phyloP scores from a whole-genome alignment of 164 flowering plant species.

The Vitis labrusca region DNA sequence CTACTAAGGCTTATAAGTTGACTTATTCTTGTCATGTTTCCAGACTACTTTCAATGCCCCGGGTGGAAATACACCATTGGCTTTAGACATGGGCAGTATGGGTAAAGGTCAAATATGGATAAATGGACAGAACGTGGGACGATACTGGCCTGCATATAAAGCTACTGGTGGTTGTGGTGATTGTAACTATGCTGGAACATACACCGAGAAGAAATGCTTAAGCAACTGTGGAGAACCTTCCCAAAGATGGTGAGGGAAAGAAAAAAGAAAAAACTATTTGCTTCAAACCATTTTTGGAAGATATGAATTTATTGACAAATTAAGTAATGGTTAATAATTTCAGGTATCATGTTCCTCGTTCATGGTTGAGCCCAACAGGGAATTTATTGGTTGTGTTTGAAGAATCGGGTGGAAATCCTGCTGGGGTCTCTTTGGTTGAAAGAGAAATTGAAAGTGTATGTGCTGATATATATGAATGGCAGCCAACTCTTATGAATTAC shows the following conservation, averaged over 20 bases:
- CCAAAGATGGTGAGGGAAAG: conserved; percentile 73
- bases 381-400: conserved; percentile 79
- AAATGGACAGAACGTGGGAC: conserved; percentile 85
- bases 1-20: not conserved
- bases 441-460: conserved; percentile 77
- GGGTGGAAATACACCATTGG: conserved; percentile 69
- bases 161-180: conserved; percentile 63
- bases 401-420: conserved; percentile 79
- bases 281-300: not conserved
- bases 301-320: not conserved
- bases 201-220: conserved; percentile 65
- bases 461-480: conserved; percentile 86
- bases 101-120: conserved; percentile 95
- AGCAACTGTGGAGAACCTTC: conserved; percentile 87
- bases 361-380: conserved; percentile 75
- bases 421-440: conserved; percentile 64
- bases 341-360: conserved; percentile 87
- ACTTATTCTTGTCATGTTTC: conserved; percentile 5
- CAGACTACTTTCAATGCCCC: conserved; percentile 83
- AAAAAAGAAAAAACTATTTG: not conserved
- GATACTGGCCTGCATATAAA: conserved; percentile 90
- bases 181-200: conserved; percentile 77
- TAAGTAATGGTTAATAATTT: conserved; percentile 6
- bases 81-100: conserved; percentile 89
- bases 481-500: conserved; percentile 67